Base-by-base conservation (phyloP, 768 basidiomycete genomes). In the Tulasnella sp. region DNA sequence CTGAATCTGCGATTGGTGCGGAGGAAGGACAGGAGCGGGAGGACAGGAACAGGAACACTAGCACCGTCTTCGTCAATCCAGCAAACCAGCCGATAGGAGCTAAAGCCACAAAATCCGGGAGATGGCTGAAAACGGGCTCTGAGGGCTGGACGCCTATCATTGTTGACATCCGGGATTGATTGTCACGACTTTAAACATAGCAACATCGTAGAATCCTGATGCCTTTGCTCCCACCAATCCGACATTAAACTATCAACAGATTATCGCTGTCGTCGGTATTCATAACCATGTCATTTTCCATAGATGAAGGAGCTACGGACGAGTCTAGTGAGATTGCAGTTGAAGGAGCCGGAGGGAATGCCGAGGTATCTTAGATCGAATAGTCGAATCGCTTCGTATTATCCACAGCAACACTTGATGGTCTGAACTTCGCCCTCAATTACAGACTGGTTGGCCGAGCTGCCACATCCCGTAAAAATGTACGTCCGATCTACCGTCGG, bases 21-120 rank as follows among this genome's bases (percentile, higher is more conserved):
- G 73, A 37, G 5, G 2, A 14, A 45, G 9, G 9, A 54, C 29
- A 75, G 37, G 14, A 37, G 15, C 17, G 19, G 22, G 31, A 38
- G 22, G 25, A 37, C n/a, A 29, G 68, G 22, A 39, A 37, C n/a
- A 29, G 37, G 4, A 38, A n/a, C 22, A 49, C 25, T 22, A 40
- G 25, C 29, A 77, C 76, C 3, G 71, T 72, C 36, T 77, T 77
- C 38, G 76, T 77, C 19, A 77, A 77, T 58, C 74, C 70, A 15
- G 76, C 76, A 12, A 77, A 77, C 71, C 37, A 39, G 31, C 71
- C 76, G 3, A 75, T n/a, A 2, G 74, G 76, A 64, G 31, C 58
- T 7, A 64, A 64, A 64, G 58, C 58, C 1, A 38, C 19, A 49
- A n/a, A 19, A n/a, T 15, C 6, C 37, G 73, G 71, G 19, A 31